Evolutionary conservation across 768 basidiomycete genomes (phyloP), one percentile per base, ranked within the genome.

Genomic region (Dictyophora rubrovolvata): DNA sequence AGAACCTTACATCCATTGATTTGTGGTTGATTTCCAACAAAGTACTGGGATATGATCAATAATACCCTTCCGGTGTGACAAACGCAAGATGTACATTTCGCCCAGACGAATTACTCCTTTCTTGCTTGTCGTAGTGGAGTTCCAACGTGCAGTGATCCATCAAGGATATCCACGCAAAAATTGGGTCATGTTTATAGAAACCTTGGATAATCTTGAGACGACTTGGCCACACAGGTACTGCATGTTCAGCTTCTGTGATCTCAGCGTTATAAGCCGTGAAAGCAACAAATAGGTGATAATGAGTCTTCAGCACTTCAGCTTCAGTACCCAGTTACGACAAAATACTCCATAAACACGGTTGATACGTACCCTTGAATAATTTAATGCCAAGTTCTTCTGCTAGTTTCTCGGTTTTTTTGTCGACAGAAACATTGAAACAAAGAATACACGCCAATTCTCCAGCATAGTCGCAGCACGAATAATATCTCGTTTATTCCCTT

Each of bases 11-110:
- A 20, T 97, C 94, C 55, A 77, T 75, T 1, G 84, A 71, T 70
- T 95, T 96, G 75, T 98, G 95, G 69, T 99, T 98, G 70, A 97
- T 96, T 72, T 99, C 95, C 67, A 98, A 74, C 4, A 93, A 96
- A 0, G 96, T 93, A 62, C 94, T 96, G 62, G 17, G 54, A 64
- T 57, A 61, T 46, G 51, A 54, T 14, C 34, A 47, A 1, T 21
- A 49, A n/a, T n/a, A n/a, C n/a, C 22, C 16, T 7, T 23, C 47
- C 63, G 63, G 53, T 53, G 10, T 20, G 36, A 48, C 20, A 46
- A 53, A 17, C n/a, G 14, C 4, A 14, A n/a, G 53, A 22, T 87
- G 71, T 68, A 95, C 94, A 99, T 87, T 72, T 94, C 95, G 49
- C 96, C 96, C 36, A 99, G 83, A 63, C 87, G 81, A 55, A 97